Base-by-base conservation (phyloP, 495 filamentous ascomycete genomes). In the Aspergillus saccharolyticus region DNA sequence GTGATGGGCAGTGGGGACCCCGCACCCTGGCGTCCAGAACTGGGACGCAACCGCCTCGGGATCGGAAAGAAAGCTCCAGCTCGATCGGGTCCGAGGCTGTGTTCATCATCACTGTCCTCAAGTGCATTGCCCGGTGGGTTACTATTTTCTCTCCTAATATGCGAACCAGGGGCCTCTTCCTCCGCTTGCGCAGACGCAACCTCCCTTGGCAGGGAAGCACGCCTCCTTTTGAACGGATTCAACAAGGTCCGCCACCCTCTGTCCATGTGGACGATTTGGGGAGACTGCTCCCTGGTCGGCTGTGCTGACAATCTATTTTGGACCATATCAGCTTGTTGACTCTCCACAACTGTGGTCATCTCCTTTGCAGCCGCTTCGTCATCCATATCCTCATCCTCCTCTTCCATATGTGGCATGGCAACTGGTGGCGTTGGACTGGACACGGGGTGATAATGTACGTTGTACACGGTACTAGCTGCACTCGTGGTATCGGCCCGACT, bases 401-500 rank as follows among this genome's bases (percentile, higher is more conserved):
- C 71, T 22, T 70, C 66, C 71, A 73, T 74, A 53, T 73, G 63
- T 16, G 69, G 70, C 64, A 70, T 74, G 19, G 63, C 66, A 28
- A 77, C 70, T 0, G 83, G 75, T 6, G 78, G 77, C n/a, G 85
- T 84, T n/a, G 85, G 77, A 60, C 86, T 85, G 39, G 81, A 83
- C 46, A 86, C 78, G n/a, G 89, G 81, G 58, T 93, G 88, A 65
- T 95, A 91, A 47, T 86, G 84, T 50, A 96, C 81, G 55, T 87
- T 84, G 62, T 96, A 96, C 15, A 94, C 83, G 3, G 91, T 96
- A 69, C 89, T 94, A 45, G 85, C 82, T 16, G 84, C 84, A 69
- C 86, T 89, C 16, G 84, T 82, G 2, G 87, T 89, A 61, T 95
- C 89, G n/a, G 84, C 83, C 54, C 88, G 80, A 63, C 88, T 92